Evolutionary conservation across 2,329 filamentous ascomycete species (phyloP), one percentile per base, ranked within the genome.

Genomic region (Alternaria novae-zelandiae): DNA sequence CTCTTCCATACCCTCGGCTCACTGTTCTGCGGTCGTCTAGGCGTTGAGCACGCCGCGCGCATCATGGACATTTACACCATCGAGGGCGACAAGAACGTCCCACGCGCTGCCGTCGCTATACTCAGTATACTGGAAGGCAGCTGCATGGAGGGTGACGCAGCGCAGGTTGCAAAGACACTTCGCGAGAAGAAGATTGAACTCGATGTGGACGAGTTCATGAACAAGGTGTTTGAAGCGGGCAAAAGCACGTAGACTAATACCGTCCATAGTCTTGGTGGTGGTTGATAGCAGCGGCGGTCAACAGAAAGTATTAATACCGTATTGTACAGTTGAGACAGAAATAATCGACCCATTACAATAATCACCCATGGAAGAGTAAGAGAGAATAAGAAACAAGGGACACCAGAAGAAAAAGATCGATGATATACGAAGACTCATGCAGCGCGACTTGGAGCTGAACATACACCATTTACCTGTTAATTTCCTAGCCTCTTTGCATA

Each of bases 41-140:
- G 86, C 8, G 84, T 94, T 15, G 92, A 94, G 71, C 87, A 91
- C 69, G 90, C 89, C 5, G 87, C 89, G 2, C 83, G 93, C 3
- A 80, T 96, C 12, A 95, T 91, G 91, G 93, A 96, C 67, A 88
- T 95, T 0, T 93, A 92, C 69, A 88, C 92, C 4, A 93, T 96
- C 68, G 93, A 96, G 74, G 91, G 92, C 25, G 93, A 96, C 67
- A 84, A 87, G 1, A 83, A 92, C 1, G 82, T 94, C 0, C 86
- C 95, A 7, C 83, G 91, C 0, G 91, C 91, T 1, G 90, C 88
- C 0, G 89, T 94, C 0, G 92, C 90, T 0, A 82, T 92, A 17
- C 78, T 96, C 20, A 78, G 79, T 1, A 75, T 77, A 7, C 69
- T 88, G 1, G 87, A 89, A 73, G 80, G 80, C 11, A 83, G 59